A percentile compares a stretch with the other conserved stretches of the same genome.
Evolutionary conservation across 495 filamentous ascomycete genomes (phyloP).

Genomic region (Xylaria nigripes): DNA sequence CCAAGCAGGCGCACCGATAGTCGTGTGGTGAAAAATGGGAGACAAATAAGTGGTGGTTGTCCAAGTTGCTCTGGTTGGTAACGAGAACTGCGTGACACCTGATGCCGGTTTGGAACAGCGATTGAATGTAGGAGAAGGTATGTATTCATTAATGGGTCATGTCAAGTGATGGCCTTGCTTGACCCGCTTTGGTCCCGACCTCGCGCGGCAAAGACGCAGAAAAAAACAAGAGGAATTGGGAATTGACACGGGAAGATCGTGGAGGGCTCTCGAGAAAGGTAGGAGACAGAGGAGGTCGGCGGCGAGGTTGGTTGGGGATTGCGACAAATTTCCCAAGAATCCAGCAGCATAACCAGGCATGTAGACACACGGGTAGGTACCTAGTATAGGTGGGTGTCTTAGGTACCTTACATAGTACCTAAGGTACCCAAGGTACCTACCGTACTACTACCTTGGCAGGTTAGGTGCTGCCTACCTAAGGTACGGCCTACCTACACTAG

Average conservation of each 20-base stretch:
- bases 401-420: too few species aligned
- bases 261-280: slow-evolving; percentile 6
- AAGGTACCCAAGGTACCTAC: too few species aligned
- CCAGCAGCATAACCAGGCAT: slow-evolving; percentile 5
- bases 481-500: too few species aligned
- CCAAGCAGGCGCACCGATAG: background rate
- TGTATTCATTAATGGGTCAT: slow-evolving; percentile 9
- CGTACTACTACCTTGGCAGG: too few species aligned
- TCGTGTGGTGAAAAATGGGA: background rate
- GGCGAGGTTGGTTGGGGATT: slow-evolving; percentile 10
- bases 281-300: slow-evolving; percentile 7
- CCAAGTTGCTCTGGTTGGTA: background rate
- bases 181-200: slow-evolving; percentile 2
- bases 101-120: slow-evolving; percentile 3
- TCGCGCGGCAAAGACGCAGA: slow-evolving; percentile 4
- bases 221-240: background rate
- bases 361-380: background rate
- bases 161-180: background rate
- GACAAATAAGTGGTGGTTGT: background rate
- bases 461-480: too few species aligned
- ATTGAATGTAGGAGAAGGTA: background rate
- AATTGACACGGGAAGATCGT: slow-evolving; percentile 2
- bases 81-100: background rate
- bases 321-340: slow-evolving; percentile 14
- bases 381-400: too few species aligned